Percentiles rank a stretch among this genome's conserved stretches.
These are phyloP conservation scores for fission yeast (Schizosaccharomyces pombe) DNA, from an alignment of 805 yeast genomes.

Conservation along the genomic window DNA sequence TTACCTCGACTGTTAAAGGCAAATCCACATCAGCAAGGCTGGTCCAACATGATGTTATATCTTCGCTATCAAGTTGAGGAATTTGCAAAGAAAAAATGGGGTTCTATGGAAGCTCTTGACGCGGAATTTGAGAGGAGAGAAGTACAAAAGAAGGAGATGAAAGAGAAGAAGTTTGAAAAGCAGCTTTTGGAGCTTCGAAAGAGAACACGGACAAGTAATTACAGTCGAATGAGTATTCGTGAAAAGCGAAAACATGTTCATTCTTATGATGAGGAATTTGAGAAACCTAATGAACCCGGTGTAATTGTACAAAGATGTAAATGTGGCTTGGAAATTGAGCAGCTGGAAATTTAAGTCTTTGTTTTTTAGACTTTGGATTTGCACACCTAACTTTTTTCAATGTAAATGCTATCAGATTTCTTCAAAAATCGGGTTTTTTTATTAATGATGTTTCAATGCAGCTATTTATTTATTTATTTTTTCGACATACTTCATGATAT, in stretches of 20 bases:
- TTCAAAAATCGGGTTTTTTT: too few species aligned
- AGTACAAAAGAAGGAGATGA: slow-evolving; percentile 39
- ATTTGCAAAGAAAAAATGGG: slow-evolving; percentile 86
- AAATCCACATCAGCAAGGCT: slow-evolving; percentile 78
- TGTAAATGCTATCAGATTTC: too few species aligned
- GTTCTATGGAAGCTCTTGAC: slow-evolving; percentile 67
- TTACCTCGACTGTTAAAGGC: slow-evolving; percentile 68
- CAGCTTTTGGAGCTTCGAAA: slow-evolving; percentile 70
- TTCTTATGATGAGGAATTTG: not conserved
- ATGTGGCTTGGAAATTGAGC: slow-evolving; percentile 4
- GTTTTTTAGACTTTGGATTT: too few species aligned
- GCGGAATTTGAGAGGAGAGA: slow-evolving; percentile 80
- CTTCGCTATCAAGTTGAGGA: slow-evolving; percentile 82
- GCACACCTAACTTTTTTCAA: too few species aligned
- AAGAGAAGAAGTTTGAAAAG: slow-evolving; percentile 58
- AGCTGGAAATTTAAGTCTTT: slow-evolving; percentile 3
- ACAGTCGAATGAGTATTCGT: slow-evolving; percentile 26
- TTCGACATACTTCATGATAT: too few species aligned
- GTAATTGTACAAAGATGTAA: not conserved
- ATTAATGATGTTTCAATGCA: too few species aligned
- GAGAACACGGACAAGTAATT: slow-evolving; percentile 77
- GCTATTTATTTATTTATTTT: too few species aligned
- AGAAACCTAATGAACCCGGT: not conserved
- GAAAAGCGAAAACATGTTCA: not conserved
- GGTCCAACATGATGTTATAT: slow-evolving; percentile 78